These are phyloP conservation scores for Iris macrosiphon DNA, from an alignment of 106 monocot species.

Conservation along the genomic window DNA sequence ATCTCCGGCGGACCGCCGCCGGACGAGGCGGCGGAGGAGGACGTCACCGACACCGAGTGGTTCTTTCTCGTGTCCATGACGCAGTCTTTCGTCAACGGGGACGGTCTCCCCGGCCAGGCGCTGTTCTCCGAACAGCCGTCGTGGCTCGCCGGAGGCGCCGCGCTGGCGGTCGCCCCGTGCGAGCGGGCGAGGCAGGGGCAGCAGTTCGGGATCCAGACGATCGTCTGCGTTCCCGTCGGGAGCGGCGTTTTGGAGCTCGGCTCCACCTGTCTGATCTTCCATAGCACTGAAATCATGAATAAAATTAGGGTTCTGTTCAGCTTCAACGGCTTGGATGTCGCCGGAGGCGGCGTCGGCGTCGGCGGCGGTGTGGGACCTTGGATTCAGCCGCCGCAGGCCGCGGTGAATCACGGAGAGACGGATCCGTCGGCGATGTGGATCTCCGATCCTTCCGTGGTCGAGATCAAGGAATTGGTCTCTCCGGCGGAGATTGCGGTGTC, in stretches of 20 bases:
- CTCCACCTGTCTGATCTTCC: slow-evolving; percentile 49
- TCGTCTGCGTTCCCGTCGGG: slow-evolving; percentile 59
- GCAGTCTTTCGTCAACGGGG: slow-evolving; percentile 56
- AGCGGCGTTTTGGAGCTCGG: slow-evolving; percentile 71
- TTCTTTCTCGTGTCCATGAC: slow-evolving; percentile 86
- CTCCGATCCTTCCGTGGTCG: slow-evolving; percentile 46
- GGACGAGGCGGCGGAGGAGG: slow-evolving; percentile 56
- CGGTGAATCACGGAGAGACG: slow-evolving; percentile 29
- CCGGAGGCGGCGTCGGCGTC: background rate
- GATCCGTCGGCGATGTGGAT: slow-evolving; percentile 65
- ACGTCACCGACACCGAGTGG: slow-evolving; percentile 84
- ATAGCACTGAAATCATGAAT: slow-evolving; percentile 30
- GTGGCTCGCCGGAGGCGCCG: slow-evolving; percentile 33
- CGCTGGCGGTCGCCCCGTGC: slow-evolving; percentile 24
- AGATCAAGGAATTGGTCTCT: slow-evolving; percentile 47
- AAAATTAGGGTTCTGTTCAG: slow-evolving; percentile 42
- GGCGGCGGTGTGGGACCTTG: slow-evolving; percentile 6
- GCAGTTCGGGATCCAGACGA: slow-evolving; percentile 53
- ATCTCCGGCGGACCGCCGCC: slow-evolving; percentile 29
- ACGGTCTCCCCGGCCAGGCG: slow-evolving; percentile 55
- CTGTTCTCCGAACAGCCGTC: slow-evolving; percentile 24
- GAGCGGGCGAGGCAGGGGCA: slow-evolving; percentile 55
- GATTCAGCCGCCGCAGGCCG: slow-evolving; percentile 4
- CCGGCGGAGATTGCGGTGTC: slow-evolving; percentile 27
- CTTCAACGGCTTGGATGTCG: slow-evolving; percentile 23